These are phyloP conservation scores for Chaetomiaceae sp. DNA, from an alignment of 2,329 filamentous ascomycete species.

Conservation along the genomic window DNA sequence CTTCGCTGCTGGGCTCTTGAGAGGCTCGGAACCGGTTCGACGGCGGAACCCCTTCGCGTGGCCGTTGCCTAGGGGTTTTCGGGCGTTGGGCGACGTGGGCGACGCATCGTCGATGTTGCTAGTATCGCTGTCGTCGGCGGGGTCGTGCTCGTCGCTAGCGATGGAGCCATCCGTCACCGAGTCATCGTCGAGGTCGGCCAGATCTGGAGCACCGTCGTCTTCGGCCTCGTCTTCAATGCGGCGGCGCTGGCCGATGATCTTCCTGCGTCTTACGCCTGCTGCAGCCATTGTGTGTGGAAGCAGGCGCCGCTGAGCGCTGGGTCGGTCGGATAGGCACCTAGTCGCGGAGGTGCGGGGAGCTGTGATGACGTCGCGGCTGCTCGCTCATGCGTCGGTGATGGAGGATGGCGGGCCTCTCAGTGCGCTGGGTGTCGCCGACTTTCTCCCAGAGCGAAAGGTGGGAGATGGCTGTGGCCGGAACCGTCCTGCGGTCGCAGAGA, in stretches of 20 bases:
- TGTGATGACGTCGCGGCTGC: conserved; percentile 21
- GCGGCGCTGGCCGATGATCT: conserved; percentile 62
- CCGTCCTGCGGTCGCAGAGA: conserved; percentile 23
- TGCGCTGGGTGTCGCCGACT: neutral
- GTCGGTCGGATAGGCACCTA: conserved; percentile 14
- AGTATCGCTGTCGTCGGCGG: conserved; percentile 59
- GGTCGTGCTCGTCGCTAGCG: conserved; percentile 57
- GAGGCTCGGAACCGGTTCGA: conserved; percentile 21
- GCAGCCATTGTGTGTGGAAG: conserved; percentile 27
- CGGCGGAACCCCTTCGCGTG: conserved; percentile 33
- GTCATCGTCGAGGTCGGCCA: conserved; percentile 57
- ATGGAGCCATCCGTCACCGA: conserved; percentile 62
- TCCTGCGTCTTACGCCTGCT: conserved; percentile 52
- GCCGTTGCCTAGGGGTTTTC: conserved; percentile 41
- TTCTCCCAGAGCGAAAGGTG: conserved; percentile 3
- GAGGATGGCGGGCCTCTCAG: conserved; percentile 12
- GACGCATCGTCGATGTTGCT: conserved; percentile 57
- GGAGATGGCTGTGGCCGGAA: conserved; percentile 14
- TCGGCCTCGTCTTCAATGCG: conserved; percentile 68
- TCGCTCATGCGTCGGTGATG: conserved; percentile 22
- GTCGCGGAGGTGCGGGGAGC: conserved; percentile 22
- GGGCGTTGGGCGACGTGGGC: conserved; percentile 42
- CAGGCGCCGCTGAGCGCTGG: conserved; percentile 6
- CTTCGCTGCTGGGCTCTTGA: conserved; percentile 33
- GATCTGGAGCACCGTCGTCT: conserved; percentile 56